A percentile compares a stretch with the other conserved stretches of the same genome.
Evolutionary conservation across 1,284 basidiomycete genomes (phyloP).

Genomic region (Cutaneotrichosporon arboriforme): DNA sequence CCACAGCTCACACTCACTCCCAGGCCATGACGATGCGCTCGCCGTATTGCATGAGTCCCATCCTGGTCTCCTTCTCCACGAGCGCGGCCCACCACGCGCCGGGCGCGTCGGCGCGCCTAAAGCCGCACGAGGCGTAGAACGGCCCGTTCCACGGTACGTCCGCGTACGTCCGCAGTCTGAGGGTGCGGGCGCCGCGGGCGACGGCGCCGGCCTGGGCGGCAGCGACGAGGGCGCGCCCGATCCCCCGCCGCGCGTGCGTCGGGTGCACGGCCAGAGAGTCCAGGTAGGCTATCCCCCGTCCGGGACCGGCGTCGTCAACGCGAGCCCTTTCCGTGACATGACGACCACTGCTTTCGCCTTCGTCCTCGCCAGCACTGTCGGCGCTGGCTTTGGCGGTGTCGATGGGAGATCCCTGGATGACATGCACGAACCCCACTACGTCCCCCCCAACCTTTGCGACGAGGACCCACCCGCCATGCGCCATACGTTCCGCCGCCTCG

Average conservation of each 20-base stretch:
- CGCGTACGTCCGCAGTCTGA: slow-evolving; percentile 2
- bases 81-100: not conserved
- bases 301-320: not conserved
- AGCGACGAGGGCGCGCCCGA: not conserved
- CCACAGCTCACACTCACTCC: too few relatives aligned
- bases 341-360: too few relatives aligned
- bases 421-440: not conserved
- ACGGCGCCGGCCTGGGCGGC: not conserved
- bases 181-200: not conserved
- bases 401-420: not conserved
- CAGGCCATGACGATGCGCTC: not conserved
- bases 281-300: not conserved
- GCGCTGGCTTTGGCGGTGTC: too few relatives aligned
- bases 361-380: too few relatives aligned
- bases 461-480: not conserved
- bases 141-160: slow-evolving; percentile 3
- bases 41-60: slow-evolving; percentile 1
- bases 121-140: slow-evolving; percentile 3
- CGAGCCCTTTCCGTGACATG: too few relatives aligned
- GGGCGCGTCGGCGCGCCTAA: not conserved
- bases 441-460: not conserved
- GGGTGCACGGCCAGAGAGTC: not conserved
- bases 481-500: not conserved
- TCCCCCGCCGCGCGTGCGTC: not conserved
- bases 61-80: not conserved